Evolutionary conservation across 805 yeast species (phyloP).

Genomic region (Cyberlindnera misumaiensis): DNA sequence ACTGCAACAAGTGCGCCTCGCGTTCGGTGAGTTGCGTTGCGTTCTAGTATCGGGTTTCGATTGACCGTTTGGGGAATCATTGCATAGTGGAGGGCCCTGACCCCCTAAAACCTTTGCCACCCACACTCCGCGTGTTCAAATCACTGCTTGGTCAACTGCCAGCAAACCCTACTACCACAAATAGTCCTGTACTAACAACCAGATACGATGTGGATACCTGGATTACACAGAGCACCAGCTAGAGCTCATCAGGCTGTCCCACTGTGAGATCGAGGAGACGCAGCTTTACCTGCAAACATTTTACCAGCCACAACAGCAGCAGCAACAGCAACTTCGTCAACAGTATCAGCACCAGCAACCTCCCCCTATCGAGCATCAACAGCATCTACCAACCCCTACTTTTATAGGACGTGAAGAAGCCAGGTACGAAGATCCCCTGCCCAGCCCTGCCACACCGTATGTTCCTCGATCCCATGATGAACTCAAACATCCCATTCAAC

Average conservation of each 20-base stretch:
- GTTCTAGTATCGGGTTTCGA: no score
- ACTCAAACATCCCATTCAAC: background rate
- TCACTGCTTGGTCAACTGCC: background rate
- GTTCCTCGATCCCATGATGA: background rate
- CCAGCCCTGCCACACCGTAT: no score
- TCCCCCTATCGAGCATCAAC: no score
- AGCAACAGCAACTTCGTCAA: background rate
- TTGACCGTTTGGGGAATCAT: no score
- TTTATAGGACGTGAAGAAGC: no score
- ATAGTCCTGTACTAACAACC: background rate
- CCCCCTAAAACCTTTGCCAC: background rate
- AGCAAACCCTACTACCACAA: background rate
- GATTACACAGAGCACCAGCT: slow-evolving; percentile 12
- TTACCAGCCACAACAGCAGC: background rate
- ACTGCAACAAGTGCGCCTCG: slow-evolving; percentile 41
- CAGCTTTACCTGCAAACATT: background rate
- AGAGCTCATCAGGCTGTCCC: slow-evolving; percentile 9
- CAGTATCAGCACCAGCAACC: background rate
- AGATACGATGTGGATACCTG: slow-evolving; percentile 15
- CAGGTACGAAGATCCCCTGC: no score
- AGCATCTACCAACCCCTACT: no score
- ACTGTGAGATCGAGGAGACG: slow-evolving; percentile 5
- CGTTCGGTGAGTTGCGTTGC: slow-evolving; percentile 12
- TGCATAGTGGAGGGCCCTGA: no score
- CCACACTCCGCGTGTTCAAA: background rate